Evolutionary conservation across 257 asterid species (phyloP), one percentile per base, ranked within the genome.

Genomic region (Orobanche coerulescens): DNA sequence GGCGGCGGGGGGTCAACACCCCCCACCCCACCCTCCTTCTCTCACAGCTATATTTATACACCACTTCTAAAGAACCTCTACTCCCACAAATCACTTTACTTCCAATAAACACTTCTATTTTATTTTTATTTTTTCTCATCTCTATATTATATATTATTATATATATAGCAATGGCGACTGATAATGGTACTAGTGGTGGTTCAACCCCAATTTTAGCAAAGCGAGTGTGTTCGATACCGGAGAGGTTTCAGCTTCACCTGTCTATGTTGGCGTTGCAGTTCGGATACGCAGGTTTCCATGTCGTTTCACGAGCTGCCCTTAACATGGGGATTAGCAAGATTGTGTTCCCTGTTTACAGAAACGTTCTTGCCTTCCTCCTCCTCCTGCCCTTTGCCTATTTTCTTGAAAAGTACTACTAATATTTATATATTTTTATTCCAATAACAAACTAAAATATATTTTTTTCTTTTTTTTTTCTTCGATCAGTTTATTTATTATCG

Each of bases 311-410:
- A 26, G 80, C 83, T 19, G 99, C 99, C 53, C 99, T 94, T 56
- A 94, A 94, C 67, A 94, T 90, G 97, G 99, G 99, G 39, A 94
- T 94, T 6, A 94, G 99, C 93, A 94, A 94, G 78, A 82, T 94
- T 16, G 99, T 94, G 2, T 94, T 87, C 80, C 88, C 97, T 0
- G 95, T 94, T 61, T 94, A 94, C 55, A 72, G 99, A 49, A 94
- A 94, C 88, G 80, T 90, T 28, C 84, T 90, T n/a, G 99, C 99
- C 28, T 76, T 94, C 63, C 59, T 94, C 15, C 92, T 94, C 2
- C 97, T 94, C 70, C 46, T 87, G 69, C 99, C 99, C 56, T 90
- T 94, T 34, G 97, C 99, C 69, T 94, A 90, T 43, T 94, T 94
- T 60, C 94, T 94, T 5, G 99, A 94, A 62, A 94, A 87, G 99